These are phyloP conservation scores for Brassica juncea DNA, from an alignment of 345 rosid species.

Conservation along the genomic window DNA sequence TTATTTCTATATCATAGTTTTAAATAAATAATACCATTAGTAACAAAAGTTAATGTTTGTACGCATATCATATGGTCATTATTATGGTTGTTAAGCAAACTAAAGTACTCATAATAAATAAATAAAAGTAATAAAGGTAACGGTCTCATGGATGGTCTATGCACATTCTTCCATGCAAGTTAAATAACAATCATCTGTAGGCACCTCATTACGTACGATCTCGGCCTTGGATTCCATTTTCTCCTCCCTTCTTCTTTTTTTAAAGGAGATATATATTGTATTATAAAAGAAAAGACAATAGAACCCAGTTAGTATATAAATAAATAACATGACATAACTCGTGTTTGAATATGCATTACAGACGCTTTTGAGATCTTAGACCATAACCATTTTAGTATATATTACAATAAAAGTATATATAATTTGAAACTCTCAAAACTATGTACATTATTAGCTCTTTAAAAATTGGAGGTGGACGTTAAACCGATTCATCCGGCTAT, in stretches of 20 bases:
- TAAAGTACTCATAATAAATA: slow-evolving; percentile 29
- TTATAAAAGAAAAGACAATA: not conserved
- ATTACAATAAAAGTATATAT: too few relatives aligned
- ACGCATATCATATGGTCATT: slow-evolving; percentile 44
- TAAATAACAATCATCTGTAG: slow-evolving; percentile 16
- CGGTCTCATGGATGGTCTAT: slow-evolving; percentile 42
- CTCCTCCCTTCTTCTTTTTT: not conserved
- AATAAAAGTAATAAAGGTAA: slow-evolving; percentile 33
- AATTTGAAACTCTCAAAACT: too few relatives aligned
- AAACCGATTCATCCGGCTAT: too few relatives aligned
- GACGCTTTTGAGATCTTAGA: too few relatives aligned
- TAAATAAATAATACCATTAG: not conserved
- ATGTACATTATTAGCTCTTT: too few relatives aligned
- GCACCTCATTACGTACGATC: slow-evolving; percentile 29
- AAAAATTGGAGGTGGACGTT: too few relatives aligned
- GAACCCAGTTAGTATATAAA: not conserved
- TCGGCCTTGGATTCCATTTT: slow-evolving; percentile 42
- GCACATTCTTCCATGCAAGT: slow-evolving; percentile 41
- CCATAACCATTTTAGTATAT: too few relatives aligned
- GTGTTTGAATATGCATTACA: not conserved
- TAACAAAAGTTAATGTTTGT: slow-evolving; percentile 34
- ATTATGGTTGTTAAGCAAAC: slow-evolving; percentile 39
- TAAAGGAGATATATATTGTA: not conserved
- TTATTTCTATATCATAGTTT: slow-evolving; percentile 19
- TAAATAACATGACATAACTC: not conserved